Conservation (phyloP, 176 grass and related monocot genomes). For the Oryza glaberrima region DNA sequence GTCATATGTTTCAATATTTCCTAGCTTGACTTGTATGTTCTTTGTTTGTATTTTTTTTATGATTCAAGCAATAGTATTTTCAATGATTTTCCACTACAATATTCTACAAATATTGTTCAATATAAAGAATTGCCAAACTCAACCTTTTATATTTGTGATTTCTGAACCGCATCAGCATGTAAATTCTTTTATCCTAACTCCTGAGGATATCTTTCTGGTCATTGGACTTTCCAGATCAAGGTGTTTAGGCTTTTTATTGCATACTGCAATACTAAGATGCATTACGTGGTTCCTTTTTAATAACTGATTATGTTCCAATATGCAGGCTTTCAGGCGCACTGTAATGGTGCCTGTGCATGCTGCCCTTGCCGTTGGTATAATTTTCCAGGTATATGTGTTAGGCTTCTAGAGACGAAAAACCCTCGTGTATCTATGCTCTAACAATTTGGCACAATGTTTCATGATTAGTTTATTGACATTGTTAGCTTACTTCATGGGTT, state of each 20-base stretch:
- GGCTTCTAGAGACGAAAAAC: not conserved
- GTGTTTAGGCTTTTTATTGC: not conserved
- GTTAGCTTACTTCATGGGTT: not conserved
- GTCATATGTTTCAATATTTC: not conserved
- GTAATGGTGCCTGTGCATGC: slow-evolving; percentile 87
- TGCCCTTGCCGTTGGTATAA: slow-evolving; percentile 72
- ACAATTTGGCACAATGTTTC: not conserved
- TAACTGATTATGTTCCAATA: slow-evolving; percentile 31
- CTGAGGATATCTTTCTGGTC: not conserved
- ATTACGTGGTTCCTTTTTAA: slow-evolving; percentile 7
- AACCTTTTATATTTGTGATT: not conserved
- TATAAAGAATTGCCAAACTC: not conserved
- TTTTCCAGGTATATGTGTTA: slow-evolving; percentile 73
- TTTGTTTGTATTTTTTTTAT: not conserved
- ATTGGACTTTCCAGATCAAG: slow-evolving; percentile 2
- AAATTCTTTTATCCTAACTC: slow-evolving; percentile 1
- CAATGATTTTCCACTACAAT: slow-evolving; percentile 1
- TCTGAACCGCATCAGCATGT: not conserved
- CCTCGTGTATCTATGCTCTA: slow-evolving; percentile 1
- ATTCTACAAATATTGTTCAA: not conserved
- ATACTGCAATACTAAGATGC: slow-evolving; percentile 8
- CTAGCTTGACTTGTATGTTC: not conserved
- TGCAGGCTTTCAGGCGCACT: slow-evolving; percentile 76
- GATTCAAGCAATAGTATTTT: slow-evolving; percentile 1
- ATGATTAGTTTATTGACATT: not conserved